Evolutionary conservation across 2,329 filamentous ascomycete genomes (phyloP), one percentile per base, ranked within the genome.

Genomic region (Neoascochyta sp.): DNA sequence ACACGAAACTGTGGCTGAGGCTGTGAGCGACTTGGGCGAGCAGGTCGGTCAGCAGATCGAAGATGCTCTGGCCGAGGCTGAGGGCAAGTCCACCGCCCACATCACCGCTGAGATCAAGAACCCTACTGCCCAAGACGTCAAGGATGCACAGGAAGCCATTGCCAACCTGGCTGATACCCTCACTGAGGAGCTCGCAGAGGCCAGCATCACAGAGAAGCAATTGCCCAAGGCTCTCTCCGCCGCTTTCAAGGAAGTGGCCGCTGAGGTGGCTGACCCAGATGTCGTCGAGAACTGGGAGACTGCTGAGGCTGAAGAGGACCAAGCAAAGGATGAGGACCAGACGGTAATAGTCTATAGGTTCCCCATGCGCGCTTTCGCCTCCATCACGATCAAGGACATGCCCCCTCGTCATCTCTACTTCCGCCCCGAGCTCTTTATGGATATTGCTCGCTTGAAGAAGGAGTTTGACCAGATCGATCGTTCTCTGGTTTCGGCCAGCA

Each of bases 401-500:
- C 78, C 58, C 68, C 76, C 43, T 64, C 72, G 39, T 65, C 73
- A 37, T 64, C 73, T 81, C 3, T 66, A 73, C 28, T 81, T 96
- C 61, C 81, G 83, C 20, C 79, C 86, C 34, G 83, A 90, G 45
- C 76, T 82, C 23, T 81, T 95, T 50, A 85, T 95, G 71, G 87
- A 95, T 50, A 92, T 98, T 57, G 90, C 92, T 29, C 80, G 88
- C 35, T 74, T 96, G 43, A 95, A 95, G 74, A 96, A 96, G 68
- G 88, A 95, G 4, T 96, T 96, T 52, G 92, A 98, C 56, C 92
- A 96, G 66, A 82, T 95, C 41, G 92, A 98, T 58, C 85, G 93
- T 45, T 93, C 89, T 42, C 75, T 98, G 17, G 90, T 90, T 27
- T 84, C 89, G 4, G 89, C 90, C 11, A 90, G 87, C 15, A 81